A percentile compares a stretch with the other conserved stretches of the same genome.
phyloP scores from a whole-genome alignment of 257 asterid genomes.

The Solanum boliviense region DNA sequence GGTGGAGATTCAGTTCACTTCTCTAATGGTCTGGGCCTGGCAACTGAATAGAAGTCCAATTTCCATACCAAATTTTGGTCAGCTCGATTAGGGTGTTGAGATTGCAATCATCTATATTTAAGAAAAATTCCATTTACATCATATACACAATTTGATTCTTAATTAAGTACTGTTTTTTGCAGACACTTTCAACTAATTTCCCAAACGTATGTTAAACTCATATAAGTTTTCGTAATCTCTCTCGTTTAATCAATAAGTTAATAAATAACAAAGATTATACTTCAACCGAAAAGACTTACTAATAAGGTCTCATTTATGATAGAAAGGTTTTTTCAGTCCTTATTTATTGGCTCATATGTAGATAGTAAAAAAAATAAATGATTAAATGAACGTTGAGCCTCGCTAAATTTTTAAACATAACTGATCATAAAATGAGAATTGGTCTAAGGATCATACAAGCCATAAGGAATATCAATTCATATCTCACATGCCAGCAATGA shows the following conservation, averaged over 20 bases:
- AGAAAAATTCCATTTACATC: not conserved
- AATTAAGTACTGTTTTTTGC: not conserved
- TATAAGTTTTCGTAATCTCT: too few relatives aligned
- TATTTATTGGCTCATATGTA: not conserved
- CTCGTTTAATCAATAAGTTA: not conserved
- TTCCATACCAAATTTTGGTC: not conserved
- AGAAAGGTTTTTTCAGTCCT: not conserved
- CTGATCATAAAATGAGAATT: not conserved
- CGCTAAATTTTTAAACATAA: not conserved
- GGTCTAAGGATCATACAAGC: not conserved
- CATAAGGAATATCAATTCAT: not conserved
- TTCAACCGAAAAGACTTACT: not conserved
- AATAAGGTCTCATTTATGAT: not conserved
- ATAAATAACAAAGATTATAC: not conserved
- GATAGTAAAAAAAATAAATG: not conserved
- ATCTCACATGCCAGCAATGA: not conserved
- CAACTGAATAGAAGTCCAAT: not conserved
- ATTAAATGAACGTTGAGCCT: not conserved
- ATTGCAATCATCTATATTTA: not conserved
- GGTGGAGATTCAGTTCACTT: not conserved
- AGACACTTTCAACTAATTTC: not conserved
- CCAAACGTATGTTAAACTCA: not conserved
- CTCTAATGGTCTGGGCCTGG: not conserved
- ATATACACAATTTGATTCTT: not conserved
- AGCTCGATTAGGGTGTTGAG: too few relatives aligned